A percentile compares a stretch with the other conserved stretches of the same genome.
These are phyloP conservation scores for Leptomonas pyrrhocoris DNA, from an alignment of 208 protist genomes.

Conservation along the genomic window DNA sequence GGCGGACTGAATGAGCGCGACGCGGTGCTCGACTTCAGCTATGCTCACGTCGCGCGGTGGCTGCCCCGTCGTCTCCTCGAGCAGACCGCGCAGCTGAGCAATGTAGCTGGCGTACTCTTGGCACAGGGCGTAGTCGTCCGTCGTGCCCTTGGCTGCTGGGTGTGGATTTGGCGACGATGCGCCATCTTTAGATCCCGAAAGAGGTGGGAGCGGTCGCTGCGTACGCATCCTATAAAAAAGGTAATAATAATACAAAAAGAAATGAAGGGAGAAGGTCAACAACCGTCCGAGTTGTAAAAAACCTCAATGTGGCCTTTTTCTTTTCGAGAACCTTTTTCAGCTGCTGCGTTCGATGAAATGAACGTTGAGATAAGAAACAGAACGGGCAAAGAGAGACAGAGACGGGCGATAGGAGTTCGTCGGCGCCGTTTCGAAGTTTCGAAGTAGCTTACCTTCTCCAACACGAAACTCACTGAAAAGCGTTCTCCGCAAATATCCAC, in stretches of 20 bases:
- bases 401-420: no score
- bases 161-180: neutral
- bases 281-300: no score
- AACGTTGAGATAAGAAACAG: no score
- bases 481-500: no score
- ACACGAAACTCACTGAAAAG: no score
- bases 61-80: slow-evolving; percentile 62
- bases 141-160: neutral
- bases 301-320: no score
- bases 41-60: slow-evolving; percentile 52
- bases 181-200: neutral
- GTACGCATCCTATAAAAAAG: slow-evolving; percentile 7
- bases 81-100: slow-evolving; percentile 60
- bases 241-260: neutral
- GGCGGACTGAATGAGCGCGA: slow-evolving; percentile 59
- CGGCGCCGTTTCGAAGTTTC: no score
- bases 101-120: slow-evolving; percentile 53
- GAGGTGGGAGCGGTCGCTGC: neutral
- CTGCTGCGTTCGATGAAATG: no score
- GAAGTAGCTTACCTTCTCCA: no score
- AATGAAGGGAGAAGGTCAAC: neutral
- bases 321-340: no score
- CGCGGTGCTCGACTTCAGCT: slow-evolving; percentile 58
- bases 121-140: slow-evolving; percentile 31
- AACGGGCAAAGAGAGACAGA: no score